Evolutionary conservation across 345 rosid species (phyloP).

Genomic region (Aquilaria yunnanensis): DNA sequence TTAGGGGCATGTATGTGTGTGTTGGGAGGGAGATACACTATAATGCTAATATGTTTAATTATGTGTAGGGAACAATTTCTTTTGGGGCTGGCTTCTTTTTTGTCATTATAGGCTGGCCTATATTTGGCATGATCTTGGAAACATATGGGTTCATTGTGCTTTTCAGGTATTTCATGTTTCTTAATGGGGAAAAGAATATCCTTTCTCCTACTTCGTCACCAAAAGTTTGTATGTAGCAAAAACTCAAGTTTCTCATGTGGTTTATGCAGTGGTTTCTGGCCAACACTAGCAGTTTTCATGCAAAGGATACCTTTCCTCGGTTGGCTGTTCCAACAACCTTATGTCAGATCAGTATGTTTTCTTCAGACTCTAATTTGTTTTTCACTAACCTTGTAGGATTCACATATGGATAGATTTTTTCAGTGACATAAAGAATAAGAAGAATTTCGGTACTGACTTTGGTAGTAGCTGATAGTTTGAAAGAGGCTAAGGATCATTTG

Average conservation of each 20-base stretch:
- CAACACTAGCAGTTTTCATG: conserved; percentile 78
- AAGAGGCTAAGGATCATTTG: no score
- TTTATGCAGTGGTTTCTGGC: conserved; percentile 91
- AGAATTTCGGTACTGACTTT: no score
- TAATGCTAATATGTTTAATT: conserved; percentile 2
- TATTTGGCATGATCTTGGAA: conserved; percentile 85
- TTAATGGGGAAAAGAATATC: background rate
- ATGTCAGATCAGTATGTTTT: conserved; percentile 68
- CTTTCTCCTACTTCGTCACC: background rate
- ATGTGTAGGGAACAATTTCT: conserved; percentile 78
- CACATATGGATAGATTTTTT: no score
- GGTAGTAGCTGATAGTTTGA: no score
- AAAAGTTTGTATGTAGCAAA: background rate
- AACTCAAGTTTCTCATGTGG: background rate
- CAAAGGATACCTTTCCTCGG: conserved; percentile 96
- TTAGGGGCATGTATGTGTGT: background rate
- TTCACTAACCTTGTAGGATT: no score
- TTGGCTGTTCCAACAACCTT: conserved; percentile 84
- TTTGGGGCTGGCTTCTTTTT: conserved; percentile 89
- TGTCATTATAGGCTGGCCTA: conserved; percentile 87
- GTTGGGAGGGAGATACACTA: no score
- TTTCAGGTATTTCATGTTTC: conserved; percentile 54
- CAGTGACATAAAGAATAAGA: no score
- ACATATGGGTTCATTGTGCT: conserved; percentile 87
- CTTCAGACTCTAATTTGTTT: conserved; percentile 7